phyloP scores from a whole-genome alignment of 2,329 filamentous ascomycete species.

The Xylaria sp. region DNA sequence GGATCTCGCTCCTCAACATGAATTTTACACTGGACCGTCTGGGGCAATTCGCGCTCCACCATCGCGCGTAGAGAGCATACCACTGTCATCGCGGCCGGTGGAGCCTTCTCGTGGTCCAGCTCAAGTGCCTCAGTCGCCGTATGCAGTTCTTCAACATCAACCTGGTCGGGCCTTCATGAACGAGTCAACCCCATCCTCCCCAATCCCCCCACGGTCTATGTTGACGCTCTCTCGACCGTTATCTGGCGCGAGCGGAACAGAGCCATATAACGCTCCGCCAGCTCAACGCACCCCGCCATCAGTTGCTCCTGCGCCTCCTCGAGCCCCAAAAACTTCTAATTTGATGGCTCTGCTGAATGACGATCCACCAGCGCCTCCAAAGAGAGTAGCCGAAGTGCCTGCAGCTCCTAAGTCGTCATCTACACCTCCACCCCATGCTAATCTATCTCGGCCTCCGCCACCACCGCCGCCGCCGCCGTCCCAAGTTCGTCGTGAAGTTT shows the following conservation, averaged over 20 bases:
- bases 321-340: constrained; percentile 67
- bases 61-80: constrained; percentile 54
- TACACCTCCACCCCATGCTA: constrained; percentile 61
- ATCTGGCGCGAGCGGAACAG: constrained; percentile 46
- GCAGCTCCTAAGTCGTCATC: constrained; percentile 56
- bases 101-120: constrained; percentile 56
- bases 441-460: constrained; percentile 55
- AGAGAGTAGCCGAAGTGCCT: constrained; percentile 62
- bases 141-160: constrained; percentile 54
- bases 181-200: constrained; percentile 55
- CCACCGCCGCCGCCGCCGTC: constrained; percentile 55
- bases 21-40: constrained; percentile 55
- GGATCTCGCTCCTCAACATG: constrained; percentile 58
- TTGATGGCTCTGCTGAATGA: constrained; percentile 72
- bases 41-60: constrained; percentile 54
- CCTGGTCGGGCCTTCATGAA: constrained; percentile 55
- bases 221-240: constrained; percentile 47
- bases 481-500: constrained; percentile 59
- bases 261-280: constrained; percentile 50
- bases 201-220: constrained; percentile 52
- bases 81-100: constrained; percentile 54
- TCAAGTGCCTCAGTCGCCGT: constrained; percentile 49
- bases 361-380: constrained; percentile 62
- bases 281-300: constrained; percentile 53
- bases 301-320: constrained; percentile 54